Conservation (phyloP, 1,284 basidiomycete genomes). For the Apiotrichum veenhuisii region DNA sequence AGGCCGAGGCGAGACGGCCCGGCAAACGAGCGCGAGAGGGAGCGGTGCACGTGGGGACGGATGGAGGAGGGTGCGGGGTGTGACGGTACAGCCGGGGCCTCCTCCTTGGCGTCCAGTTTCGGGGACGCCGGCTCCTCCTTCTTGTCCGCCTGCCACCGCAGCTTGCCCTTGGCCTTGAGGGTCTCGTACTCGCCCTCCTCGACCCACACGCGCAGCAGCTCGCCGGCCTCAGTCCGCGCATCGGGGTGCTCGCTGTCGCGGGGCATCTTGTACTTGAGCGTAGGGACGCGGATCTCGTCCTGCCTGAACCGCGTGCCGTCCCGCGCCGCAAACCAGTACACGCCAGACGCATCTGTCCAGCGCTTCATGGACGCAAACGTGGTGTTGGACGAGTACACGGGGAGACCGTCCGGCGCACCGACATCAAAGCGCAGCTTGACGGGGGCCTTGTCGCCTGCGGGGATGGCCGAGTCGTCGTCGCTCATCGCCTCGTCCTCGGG, state of each 20-base stretch:
- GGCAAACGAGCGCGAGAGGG: conserved; percentile 3
- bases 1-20: conserved; percentile 7
- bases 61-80: no score
- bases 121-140: not conserved
- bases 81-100: no score
- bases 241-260: conserved; percentile 20
- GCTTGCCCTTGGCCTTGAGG: conserved; percentile 10
- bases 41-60: not conserved
- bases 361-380: not conserved
- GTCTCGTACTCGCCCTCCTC: conserved; percentile 9
- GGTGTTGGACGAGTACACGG: conserved; percentile 6
- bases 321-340: conserved; percentile 10
- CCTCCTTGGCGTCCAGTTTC: not conserved
- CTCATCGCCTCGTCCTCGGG: not conserved
- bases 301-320: conserved; percentile 7
- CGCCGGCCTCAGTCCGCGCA: conserved; percentile 11
- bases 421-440: not conserved
- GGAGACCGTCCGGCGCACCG: conserved; percentile 10
- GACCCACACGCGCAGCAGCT: conserved; percentile 14
- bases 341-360: conserved; percentile 16
- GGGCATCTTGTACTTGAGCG: conserved; percentile 20
- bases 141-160: conserved; percentile 15
- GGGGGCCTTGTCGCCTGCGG: not conserved
- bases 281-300: conserved; percentile 13
- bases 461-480: no score